Percentiles rank a stretch among this genome's conserved stretches.
phyloP scores from a whole-genome alignment of 306 rosid species.

The Lathyrus sativus region DNA sequence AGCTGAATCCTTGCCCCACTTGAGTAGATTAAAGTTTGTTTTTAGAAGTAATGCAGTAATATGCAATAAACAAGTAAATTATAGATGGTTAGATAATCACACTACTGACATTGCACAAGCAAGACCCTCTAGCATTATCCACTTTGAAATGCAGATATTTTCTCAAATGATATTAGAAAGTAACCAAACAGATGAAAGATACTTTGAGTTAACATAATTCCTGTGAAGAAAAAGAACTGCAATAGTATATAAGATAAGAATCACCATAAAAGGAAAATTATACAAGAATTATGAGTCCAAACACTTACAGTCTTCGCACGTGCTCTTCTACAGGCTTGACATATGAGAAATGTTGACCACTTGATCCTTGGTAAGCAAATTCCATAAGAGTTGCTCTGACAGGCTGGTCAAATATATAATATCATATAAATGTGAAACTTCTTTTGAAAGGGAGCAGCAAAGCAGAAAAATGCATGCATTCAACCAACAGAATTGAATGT shows the following conservation, averaged over 20 bases:
- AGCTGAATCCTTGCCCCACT: conserved; percentile 17
- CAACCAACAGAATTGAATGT: conserved; percentile 18
- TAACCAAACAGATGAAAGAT: conserved; percentile 4
- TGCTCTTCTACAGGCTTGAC: conserved; percentile 59
- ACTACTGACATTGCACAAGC: conserved; percentile 11
- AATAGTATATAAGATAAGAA: neutral
- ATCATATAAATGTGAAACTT: conserved; percentile 29
- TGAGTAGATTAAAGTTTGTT: conserved; percentile 17
- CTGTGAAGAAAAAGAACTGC: neutral
- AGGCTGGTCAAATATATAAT: conserved; percentile 54
- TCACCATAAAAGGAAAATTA: conserved; percentile 11
- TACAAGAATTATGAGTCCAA: conserved; percentile 14
- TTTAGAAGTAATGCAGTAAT: neutral
- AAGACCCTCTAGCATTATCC: conserved; percentile 18
- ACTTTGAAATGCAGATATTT: conserved; percentile 23
- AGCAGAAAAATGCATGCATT: conserved; percentile 6
- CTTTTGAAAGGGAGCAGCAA: conserved; percentile 30
- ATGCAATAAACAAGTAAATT: neutral
- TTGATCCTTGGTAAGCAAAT: conserved; percentile 48
- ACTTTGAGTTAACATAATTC: conserved; percentile 4
- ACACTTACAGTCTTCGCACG: conserved; percentile 60
- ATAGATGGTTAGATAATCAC: neutral
- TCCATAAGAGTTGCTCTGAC: conserved; percentile 53
- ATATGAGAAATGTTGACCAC: conserved; percentile 60
- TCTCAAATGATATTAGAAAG: conserved; percentile 25